phyloP scores from a whole-genome alignment of 2,329 filamentous ascomycete genomes.

The Dactylonectria estremocensis region DNA sequence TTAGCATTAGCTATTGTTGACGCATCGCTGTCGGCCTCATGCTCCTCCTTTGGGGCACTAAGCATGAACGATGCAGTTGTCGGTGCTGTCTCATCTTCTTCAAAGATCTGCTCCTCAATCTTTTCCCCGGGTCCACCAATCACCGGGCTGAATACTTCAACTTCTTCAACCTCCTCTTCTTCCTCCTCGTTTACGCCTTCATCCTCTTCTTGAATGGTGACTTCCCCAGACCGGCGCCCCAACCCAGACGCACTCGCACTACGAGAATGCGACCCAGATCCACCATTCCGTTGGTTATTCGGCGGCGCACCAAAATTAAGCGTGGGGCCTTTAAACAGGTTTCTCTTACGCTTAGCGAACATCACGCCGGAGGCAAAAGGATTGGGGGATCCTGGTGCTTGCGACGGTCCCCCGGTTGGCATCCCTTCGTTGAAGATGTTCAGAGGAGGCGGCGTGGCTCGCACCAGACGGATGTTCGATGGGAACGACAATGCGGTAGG shows the following conservation, averaged over 20 bases:
- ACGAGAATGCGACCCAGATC: slow-evolving; percentile 63
- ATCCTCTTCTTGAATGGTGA: slow-evolving; percentile 79
- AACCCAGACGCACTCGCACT: slow-evolving; percentile 75
- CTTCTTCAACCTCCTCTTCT: slow-evolving; percentile 68
- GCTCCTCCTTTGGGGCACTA: slow-evolving; percentile 35
- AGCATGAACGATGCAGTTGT: slow-evolving; percentile 32
- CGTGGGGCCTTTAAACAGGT: slow-evolving; percentile 86
- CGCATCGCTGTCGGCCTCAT: slow-evolving; percentile 9
- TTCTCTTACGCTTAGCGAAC: slow-evolving; percentile 87
- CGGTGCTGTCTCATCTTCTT: slow-evolving; percentile 55
- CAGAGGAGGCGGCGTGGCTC: slow-evolving; percentile 68
- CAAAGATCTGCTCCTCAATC: slow-evolving; percentile 64
- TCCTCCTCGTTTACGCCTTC: slow-evolving; percentile 64
- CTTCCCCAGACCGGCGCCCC: slow-evolving; percentile 80
- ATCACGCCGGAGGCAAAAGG: slow-evolving; percentile 76
- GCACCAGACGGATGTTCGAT: slow-evolving; percentile 86
- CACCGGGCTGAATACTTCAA: slow-evolving; percentile 71
- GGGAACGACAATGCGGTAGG: slow-evolving; percentile 84
- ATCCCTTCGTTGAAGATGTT: slow-evolving; percentile 73
- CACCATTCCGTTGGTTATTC: slow-evolving; percentile 53
- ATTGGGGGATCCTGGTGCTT: slow-evolving; percentile 69
- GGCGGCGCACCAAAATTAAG: slow-evolving; percentile 67
- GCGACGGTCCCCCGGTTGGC: slow-evolving; percentile 57
- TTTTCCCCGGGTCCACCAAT: slow-evolving; percentile 60
- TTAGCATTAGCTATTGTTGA: slow-evolving; percentile 26